A percentile compares a stretch with the other conserved stretches of the same genome.
These are phyloP conservation scores for Diaporthe capsici DNA, from an alignment of 2,329 filamentous ascomycete genomes.

Conservation along the genomic window DNA sequence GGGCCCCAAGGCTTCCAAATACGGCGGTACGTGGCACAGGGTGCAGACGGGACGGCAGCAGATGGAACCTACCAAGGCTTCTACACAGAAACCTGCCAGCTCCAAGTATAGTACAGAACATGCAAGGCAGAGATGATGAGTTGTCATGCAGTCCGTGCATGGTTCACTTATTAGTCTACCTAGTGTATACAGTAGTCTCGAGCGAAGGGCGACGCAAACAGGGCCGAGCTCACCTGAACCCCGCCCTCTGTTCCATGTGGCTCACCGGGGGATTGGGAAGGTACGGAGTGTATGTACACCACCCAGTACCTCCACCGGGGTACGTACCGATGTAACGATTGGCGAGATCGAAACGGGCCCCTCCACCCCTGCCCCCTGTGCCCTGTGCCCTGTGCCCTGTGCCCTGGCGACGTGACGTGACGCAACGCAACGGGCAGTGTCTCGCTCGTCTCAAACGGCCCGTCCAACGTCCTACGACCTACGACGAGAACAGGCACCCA, in stretches of 20 bases:
- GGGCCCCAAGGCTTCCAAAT: background rate
- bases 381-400: slow-evolving; percentile 14
- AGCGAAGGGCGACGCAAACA: background rate
- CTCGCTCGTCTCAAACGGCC: slow-evolving; percentile 4
- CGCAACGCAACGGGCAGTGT: slow-evolving; percentile 30
- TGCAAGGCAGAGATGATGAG: slow-evolving; percentile 19
- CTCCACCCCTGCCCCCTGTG: too few relatives aligned
- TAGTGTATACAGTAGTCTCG: background rate
- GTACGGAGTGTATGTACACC: background rate
- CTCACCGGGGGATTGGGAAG: background rate
- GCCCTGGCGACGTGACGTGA: slow-evolving; percentile 14
- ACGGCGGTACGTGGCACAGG: slow-evolving; percentile 9
- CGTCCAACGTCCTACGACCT: background rate
- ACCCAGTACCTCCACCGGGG: background rate
- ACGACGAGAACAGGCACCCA: background rate
- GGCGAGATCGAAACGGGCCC: slow-evolving; percentile 29
- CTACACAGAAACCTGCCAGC: background rate
- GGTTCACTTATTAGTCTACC: too few relatives aligned
- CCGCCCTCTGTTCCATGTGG: slow-evolving; percentile 14
- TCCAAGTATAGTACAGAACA: background rate
- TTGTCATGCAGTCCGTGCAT: slow-evolving; percentile 26
- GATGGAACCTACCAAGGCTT: slow-evolving; percentile 2
- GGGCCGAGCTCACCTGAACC: background rate
- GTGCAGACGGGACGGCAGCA: slow-evolving; percentile 6
- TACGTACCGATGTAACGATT: slow-evolving; percentile 28